Base-by-base conservation (phyloP, 2,329 filamentous ascomycete genomes). In the Thielaviopsis musarum region DNA sequence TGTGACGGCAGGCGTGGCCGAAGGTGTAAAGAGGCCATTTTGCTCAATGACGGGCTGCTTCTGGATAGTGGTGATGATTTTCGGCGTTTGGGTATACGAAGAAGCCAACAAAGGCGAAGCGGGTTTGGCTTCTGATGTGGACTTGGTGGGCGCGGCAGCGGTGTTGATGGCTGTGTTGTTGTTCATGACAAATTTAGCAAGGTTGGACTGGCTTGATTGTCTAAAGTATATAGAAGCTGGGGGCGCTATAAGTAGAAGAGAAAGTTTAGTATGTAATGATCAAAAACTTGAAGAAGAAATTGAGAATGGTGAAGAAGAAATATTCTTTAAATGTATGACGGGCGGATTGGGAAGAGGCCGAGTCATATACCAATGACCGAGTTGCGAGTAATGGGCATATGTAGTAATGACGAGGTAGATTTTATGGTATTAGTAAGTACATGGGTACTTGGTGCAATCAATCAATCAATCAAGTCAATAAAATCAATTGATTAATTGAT, bases 161-260 rank as follows among this genome's bases (percentile, higher is more conserved):
- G 52, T 56, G 59, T 59, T 61, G 52, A 34, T 34, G 10, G 56
- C 59, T 49, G 56, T 67, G 64, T 72, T 69, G 65, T 69, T 73
- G 69, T 71, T 72, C 73, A 75, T 75, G 69, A 72, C 73, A 69
- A 73, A 68, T 67, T 74, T 74, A 59, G 72, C 71, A 61, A 74
- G 67, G 59, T 67, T 67, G 56, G 72, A 73, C 60, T 74, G 72
- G 61, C 71, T 71, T 61, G 71, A 69, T 66, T 72, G 70, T 67
- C 66, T 67, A 30, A 61, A 61, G 49, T 58, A 61, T 34, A 34
- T 7, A 34, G 30, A 3, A 52, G 52, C 28, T 45, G 56, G 38
- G 30, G 59, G 22, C 30, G 26, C 41, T 54, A 38, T 24, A 30
- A 17, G 21, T 51, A 21, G 41, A 49, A n/a, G 24, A 19, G 34